Base-by-base conservation (phyloP, 1,139 yeast genomes). In the Protomyces inundatus region DNA sequence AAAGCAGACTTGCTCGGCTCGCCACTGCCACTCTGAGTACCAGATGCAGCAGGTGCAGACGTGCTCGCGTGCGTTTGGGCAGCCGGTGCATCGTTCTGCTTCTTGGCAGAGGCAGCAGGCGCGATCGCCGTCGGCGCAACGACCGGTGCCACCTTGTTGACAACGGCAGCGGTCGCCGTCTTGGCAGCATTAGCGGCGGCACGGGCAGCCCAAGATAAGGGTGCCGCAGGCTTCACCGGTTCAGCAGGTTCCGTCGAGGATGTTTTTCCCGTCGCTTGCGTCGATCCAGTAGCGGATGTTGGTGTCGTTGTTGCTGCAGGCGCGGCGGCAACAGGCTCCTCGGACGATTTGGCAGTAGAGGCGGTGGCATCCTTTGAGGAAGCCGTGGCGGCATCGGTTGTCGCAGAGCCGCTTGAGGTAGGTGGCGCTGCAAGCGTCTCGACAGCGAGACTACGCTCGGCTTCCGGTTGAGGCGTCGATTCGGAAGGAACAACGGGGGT, bases 1-100 rank as follows among this genome's bases (percentile, higher is more conserved):
- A 75, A 76, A 10, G 76, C 79, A 16, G 79, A 76, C 67, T 64
- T 50, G 32, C 58, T 64, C 55, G 64, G 34, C 39, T 42, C 62
- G 6, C 57, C 62, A 37, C 68, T 56, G 33, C 50, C 60, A 34
- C 65, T 53, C 36, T 55, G 37, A 42, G 59, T 55, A 45, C 56
- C 42, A 3, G 54, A 35, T 14, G 68, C 23, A 16, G 55, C 35
- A 12, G 58, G 34, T 14, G 58, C 61, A 48, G 14, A 35, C 37
- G 33, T 36, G 12, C 23, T 35, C 12, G 37, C 12, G 5, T 39
- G 42, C 5, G 50, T 33, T 12, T 52, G 16, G 16, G 42, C 36
- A 12, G 50, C 62, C 39, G 66, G 30, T 4, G 59, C 16, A 23
- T 32, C 32, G 23, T 23, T 23, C 7, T 45, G 54, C 36, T 46